A percentile compares a stretch with the other conserved stretches of the same genome.
These are phyloP conservation scores for Sarcodon aspratus DNA, from an alignment of 768 basidiomycete species.

Conservation along the genomic window DNA sequence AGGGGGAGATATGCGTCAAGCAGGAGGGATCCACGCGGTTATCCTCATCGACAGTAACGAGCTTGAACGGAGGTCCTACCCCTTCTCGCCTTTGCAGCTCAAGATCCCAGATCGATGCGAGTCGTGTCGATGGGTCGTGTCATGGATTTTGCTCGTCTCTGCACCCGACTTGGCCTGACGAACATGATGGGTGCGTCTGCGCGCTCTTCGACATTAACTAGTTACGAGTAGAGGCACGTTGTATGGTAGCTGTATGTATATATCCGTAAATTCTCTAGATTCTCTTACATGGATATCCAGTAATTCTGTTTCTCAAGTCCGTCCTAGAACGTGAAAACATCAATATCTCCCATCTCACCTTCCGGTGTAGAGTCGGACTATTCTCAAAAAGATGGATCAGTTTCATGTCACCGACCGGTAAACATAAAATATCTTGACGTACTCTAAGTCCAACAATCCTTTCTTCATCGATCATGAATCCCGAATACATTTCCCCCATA, in stretches of 20 bases:
- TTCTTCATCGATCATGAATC: conserved; percentile 32
- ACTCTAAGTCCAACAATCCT: conserved; percentile 30
- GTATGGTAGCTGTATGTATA: no score
- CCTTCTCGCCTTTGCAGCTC: conserved; percentile 41
- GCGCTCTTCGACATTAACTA: no score
- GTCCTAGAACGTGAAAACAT: conserved; percentile 18
- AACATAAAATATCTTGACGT: conserved; percentile 4
- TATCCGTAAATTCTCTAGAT: no score
- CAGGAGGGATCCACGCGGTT: conserved; percentile 54
- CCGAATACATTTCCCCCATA: conserved; percentile 15
- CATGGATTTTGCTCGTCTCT: conserved; percentile 61
- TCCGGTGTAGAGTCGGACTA: conserved; percentile 12
- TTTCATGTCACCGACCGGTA: no score
- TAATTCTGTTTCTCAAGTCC: no score
- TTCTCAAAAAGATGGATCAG: neutral
- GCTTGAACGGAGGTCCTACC: conserved; percentile 76
- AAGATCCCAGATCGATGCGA: conserved; percentile 62
- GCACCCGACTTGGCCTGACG: conserved; percentile 53
- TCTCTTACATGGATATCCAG: no score
- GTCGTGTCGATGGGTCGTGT: conserved; percentile 62
- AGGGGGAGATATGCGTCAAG: no score
- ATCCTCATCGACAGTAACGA: conserved; percentile 66
- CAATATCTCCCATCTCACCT: conserved; percentile 19
- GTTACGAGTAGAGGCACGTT: no score
- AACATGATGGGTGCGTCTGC: conserved; percentile 33